Evolutionary conservation across 176 grass and related monocot genomes (phyloP).

Genomic region (Phoenix dactylifera): DNA sequence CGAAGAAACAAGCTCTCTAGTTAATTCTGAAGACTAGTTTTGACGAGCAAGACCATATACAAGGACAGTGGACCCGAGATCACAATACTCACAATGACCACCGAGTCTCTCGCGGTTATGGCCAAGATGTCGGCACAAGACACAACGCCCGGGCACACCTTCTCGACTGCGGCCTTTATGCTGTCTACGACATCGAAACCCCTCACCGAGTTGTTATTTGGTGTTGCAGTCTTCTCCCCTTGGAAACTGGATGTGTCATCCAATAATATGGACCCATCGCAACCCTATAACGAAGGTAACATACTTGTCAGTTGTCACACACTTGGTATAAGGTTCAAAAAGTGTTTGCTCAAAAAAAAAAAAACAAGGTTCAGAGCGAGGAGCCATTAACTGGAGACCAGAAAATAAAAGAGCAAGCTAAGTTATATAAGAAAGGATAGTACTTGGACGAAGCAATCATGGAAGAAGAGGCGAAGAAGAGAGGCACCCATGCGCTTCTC

Average conservation of each 20-base stretch:
- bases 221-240: constrained; percentile 37
- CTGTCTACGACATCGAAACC: constrained; percentile 35
- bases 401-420: too few species aligned
- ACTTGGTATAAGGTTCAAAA: too few species aligned
- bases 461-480: constrained; percentile 77
- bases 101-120: neutral
- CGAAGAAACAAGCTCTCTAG: neutral
- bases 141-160: constrained; percentile 29
- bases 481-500: constrained; percentile 80
- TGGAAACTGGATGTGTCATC: constrained; percentile 1
- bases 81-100: too few species aligned
- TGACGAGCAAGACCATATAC: too few species aligned
- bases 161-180: constrained; percentile 36
- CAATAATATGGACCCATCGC: constrained; percentile 2
- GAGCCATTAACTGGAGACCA: too few species aligned
- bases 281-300: neutral
- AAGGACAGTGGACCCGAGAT: too few species aligned
- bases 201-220: constrained; percentile 32
- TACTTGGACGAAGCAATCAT: constrained; percentile 57
- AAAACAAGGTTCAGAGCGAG: too few species aligned
- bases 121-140: constrained; percentile 56
- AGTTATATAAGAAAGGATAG: neutral
- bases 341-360: too few species aligned
- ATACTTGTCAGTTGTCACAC: neutral
- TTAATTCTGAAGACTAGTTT: too few species aligned